A percentile compares a stretch with the other conserved stretches of the same genome.
Evolutionary conservation across 2,329 filamentous ascomycete genomes (phyloP).

Genomic region (Talaromyces sp.): DNA sequence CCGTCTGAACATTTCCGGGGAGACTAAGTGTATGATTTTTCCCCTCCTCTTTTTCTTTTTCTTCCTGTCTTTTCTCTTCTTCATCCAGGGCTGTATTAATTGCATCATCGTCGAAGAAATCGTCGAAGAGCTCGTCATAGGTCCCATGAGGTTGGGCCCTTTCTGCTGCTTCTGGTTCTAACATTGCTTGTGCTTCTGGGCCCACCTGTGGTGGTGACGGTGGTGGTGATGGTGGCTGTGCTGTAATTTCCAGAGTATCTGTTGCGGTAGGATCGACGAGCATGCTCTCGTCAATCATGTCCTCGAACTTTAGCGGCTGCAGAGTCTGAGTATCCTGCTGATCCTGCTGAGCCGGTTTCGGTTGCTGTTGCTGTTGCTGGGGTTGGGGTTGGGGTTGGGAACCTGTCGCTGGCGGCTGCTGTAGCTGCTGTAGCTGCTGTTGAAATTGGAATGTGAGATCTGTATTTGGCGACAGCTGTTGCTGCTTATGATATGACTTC

Average conservation of each 20-base stretch:
- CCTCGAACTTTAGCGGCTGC: background rate
- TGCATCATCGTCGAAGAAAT: background rate
- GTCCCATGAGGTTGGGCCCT: background rate
- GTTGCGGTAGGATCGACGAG: background rate
- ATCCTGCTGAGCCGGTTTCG: background rate
- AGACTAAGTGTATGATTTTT: background rate
- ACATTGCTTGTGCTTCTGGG: background rate
- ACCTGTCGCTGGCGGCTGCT: background rate
- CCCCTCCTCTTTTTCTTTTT: too few relatives aligned
- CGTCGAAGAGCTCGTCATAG: background rate
- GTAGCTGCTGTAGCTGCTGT: background rate
- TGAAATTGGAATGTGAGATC: background rate
- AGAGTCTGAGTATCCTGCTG: background rate
- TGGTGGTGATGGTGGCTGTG: background rate
- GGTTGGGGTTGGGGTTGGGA: too few relatives aligned
- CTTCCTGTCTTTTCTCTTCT: background rate
- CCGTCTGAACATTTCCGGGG: background rate
- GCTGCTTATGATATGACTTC: background rate
- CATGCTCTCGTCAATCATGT: background rate
- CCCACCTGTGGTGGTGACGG: background rate
- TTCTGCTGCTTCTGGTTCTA: background rate
- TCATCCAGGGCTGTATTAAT: background rate
- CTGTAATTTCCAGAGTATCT: background rate
- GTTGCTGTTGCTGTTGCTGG: background rate
- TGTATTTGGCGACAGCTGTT: background rate